Base-by-base conservation (phyloP, 2,329 filamentous ascomycete species). In the Truncatella angustata region DNA sequence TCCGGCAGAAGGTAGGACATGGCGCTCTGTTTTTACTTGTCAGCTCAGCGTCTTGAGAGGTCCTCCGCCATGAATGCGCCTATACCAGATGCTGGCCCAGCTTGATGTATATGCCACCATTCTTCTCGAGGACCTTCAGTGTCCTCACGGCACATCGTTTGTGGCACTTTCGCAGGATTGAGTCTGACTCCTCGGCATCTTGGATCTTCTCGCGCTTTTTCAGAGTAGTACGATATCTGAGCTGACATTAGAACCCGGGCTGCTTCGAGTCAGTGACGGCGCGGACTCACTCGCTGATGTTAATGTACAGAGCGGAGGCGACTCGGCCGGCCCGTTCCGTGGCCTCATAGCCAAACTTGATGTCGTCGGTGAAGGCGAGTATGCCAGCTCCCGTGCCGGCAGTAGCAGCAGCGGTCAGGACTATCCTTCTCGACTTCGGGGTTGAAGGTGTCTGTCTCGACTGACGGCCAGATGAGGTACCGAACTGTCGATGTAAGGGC, bases 91-190 rank as follows among this genome's bases (percentile, higher is more conserved):
- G 94, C 64, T 99, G 94, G 6, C 94, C 94, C 35, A 99, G 76
- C 72, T 99, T 99, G 69, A 99, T 97, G 63, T 97, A 99, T 57
- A 99, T 96, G 24, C 93, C 96, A 23, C 95, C 94, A 70, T 97
- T 97, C 77, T 90, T 91, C 77, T 99, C 94, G 58, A 97, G 74
- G 2, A 95, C 92, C 52, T 80, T 81, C 37, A 97, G 75, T 1
- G 94, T 97, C 56, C 94, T 84, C 63, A 91, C 82, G 26, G 94
- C 94, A 73, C 94, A 99, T 70, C 94, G 83, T 68, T 95, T 88
- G 71, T 99, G 94, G 66, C 94, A 97, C 57, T 86, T 85, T 60
- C 84, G 88, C 49, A 99, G 75, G 34, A 87, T 70, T n/a, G 71
- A 76, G n/a, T 81, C 75, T 65, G 84, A 83, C 67, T 90, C 82